phyloP scores from a whole-genome alignment of 2,329 filamentous ascomycete species.

The Fusarium haematococcum region DNA sequence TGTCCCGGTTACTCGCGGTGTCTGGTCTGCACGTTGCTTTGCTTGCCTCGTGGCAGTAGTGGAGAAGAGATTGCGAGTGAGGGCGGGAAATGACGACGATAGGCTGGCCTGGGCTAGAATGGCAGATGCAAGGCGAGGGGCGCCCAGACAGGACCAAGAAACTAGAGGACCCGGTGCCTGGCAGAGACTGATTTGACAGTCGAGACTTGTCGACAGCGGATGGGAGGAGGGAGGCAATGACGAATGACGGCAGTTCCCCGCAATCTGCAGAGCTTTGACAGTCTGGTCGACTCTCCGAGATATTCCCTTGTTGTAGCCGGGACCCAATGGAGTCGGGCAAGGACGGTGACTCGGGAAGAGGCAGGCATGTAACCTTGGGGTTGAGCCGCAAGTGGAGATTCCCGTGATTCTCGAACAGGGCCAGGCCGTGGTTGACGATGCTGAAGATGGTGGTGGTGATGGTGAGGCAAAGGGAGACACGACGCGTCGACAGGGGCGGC shows the following conservation, averaged over 20 bases:
- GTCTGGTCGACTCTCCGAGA: slow-evolving; percentile 35
- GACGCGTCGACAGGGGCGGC: neutral
- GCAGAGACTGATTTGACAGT: neutral
- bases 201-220: slow-evolving; percentile 3
- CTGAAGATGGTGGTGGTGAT: neutral
- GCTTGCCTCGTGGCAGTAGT: slow-evolving; percentile 21
- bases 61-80: slow-evolving; percentile 10
- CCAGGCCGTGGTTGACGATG: neutral
- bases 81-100: slow-evolving; percentile 1
- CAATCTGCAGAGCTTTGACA: slow-evolving; percentile 39
- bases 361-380: slow-evolving; percentile 22
- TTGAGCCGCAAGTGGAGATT: slow-evolving; percentile 43
- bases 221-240: slow-evolving; percentile 10
- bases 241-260: slow-evolving; percentile 35
- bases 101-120: slow-evolving; percentile 4
- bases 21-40: slow-evolving; percentile 11
- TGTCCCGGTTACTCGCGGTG: slow-evolving; percentile 34
- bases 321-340: slow-evolving; percentile 32
- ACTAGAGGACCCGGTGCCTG: neutral
- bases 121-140: slow-evolving; percentile 4
- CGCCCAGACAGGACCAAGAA: neutral
- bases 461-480: neutral
- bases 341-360: neutral
- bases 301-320: slow-evolving; percentile 40
- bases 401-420: neutral